These are phyloP conservation scores for Lactarius indigo DNA, from an alignment of 768 basidiomycete genomes.

Conservation along the genomic window DNA sequence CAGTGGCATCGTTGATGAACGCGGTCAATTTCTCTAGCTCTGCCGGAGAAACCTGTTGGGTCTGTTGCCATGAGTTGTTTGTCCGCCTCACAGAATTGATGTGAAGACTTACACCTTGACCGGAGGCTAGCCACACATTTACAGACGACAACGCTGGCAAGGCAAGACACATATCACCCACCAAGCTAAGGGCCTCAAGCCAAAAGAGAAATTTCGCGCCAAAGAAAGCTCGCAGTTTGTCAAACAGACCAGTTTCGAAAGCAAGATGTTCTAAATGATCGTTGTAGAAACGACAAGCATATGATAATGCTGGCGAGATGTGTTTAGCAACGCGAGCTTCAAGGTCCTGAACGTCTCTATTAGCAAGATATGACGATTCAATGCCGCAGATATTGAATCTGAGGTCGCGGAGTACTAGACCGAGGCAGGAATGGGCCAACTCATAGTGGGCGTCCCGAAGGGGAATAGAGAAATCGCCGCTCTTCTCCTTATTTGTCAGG, in stretches of 20 bases:
- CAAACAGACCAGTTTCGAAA: not conserved
- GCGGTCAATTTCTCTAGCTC: too few relatives aligned
- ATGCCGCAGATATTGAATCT: not conserved
- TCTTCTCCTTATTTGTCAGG: not conserved
- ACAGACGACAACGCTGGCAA: too few relatives aligned
- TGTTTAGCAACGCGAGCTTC: not conserved
- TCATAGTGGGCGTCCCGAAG: not conserved
- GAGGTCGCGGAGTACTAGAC: not conserved
- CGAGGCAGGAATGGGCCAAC: not conserved
- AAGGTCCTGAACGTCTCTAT: not conserved
- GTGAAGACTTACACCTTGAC: not conserved
- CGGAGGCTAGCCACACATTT: too few relatives aligned
- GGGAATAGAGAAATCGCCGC: not conserved
- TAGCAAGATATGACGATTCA: not conserved
- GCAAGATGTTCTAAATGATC: not conserved
- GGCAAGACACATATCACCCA: constrained; percentile 27
- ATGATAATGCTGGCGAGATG: not conserved
- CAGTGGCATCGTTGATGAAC: too few relatives aligned
- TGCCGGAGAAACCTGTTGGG: not conserved
- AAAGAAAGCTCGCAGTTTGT: not conserved
- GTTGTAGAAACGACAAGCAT: not conserved
- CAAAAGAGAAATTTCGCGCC: not conserved
- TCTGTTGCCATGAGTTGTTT: not conserved
- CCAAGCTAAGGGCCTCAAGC: not conserved
- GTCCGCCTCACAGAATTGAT: not conserved